These are phyloP conservation scores for Boletus albobrunnescens DNA, from an alignment of 1,284 basidiomycete genomes.

Conservation along the genomic window DNA sequence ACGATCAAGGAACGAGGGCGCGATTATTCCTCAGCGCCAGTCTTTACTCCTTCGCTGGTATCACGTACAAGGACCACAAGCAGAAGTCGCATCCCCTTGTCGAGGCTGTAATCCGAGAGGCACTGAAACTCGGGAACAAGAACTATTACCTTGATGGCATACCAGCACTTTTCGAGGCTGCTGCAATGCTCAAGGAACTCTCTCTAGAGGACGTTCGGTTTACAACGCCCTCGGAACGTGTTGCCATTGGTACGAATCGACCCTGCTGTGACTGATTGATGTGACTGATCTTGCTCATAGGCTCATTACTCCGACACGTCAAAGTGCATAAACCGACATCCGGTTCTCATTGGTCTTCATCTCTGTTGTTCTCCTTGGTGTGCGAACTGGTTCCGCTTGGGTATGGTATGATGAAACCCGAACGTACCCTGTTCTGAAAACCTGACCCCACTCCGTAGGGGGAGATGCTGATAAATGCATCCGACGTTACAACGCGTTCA, in stretches of 20 bases:
- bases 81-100: slow-evolving; percentile 54
- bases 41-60: slow-evolving; percentile 58
- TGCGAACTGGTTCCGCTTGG: slow-evolving; percentile 65
- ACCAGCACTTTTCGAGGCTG: slow-evolving; percentile 62
- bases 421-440: background rate
- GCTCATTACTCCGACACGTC: slow-evolving; percentile 64
- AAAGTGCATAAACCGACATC: slow-evolving; percentile 59
- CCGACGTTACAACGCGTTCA: slow-evolving; percentile 64
- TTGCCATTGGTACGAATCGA: slow-evolving; percentile 50
- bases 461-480: slow-evolving; percentile 47
- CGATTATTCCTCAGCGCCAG: slow-evolving; percentile 74
- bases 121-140: slow-evolving; percentile 79
- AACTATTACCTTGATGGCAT: slow-evolving; percentile 76
- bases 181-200: slow-evolving; percentile 41
- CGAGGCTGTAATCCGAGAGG: slow-evolving; percentile 75
- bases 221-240: slow-evolving; percentile 44
- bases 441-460: slow-evolving; percentile 32
- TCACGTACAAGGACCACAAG: slow-evolving; percentile 65
- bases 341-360: slow-evolving; percentile 68
- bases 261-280: background rate
- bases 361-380: slow-evolving; percentile 72
- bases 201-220: slow-evolving; percentile 39
- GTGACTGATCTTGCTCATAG: slow-evolving; percentile 34
- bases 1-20: slow-evolving; percentile 44
- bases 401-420: slow-evolving; percentile 41